A percentile compares a stretch with the other conserved stretches of the same genome.
Conservation (phyloP, 2,329 filamentous ascomycete genomes). For the Neofusicoccum laricinum region DNA sequence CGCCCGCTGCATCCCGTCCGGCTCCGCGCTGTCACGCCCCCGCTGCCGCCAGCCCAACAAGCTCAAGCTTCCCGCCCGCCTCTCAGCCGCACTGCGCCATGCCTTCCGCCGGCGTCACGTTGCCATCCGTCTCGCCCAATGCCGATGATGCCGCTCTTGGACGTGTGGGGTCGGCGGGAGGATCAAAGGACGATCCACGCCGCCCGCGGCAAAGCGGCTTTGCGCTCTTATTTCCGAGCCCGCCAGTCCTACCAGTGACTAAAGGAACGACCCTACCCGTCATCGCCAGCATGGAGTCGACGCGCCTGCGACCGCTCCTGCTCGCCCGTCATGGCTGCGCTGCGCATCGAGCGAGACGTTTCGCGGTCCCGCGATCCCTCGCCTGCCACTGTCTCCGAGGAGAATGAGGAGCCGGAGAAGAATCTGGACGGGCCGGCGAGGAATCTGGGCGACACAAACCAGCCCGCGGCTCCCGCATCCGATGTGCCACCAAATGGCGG, state of each 20-base stretch:
- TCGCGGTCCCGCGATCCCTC: neutral
- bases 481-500: conserved; percentile 55
- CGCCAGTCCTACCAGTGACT: neutral
- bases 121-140: neutral
- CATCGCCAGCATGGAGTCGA: neutral
- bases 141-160: neutral
- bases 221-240: neutral
- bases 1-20: neutral
- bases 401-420: neutral
- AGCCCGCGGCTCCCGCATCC: neutral
- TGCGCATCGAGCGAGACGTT: neutral
- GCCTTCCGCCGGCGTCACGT: neutral
- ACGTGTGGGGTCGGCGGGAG: conserved; percentile 1
- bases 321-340: neutral
- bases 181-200: conserved; percentile 1
- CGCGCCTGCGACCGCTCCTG: neutral
- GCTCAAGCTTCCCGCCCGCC: neutral
- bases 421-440: neutral
- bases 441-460: neutral
- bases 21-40: neutral
- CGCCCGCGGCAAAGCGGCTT: neutral
- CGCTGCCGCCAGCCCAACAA: neutral
- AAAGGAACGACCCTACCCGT: neutral
- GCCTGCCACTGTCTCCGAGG: neutral
- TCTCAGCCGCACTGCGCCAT: neutral